phyloP scores from a whole-genome alignment of 345 rosid species.

The Gossypium ekmanianum region DNA sequence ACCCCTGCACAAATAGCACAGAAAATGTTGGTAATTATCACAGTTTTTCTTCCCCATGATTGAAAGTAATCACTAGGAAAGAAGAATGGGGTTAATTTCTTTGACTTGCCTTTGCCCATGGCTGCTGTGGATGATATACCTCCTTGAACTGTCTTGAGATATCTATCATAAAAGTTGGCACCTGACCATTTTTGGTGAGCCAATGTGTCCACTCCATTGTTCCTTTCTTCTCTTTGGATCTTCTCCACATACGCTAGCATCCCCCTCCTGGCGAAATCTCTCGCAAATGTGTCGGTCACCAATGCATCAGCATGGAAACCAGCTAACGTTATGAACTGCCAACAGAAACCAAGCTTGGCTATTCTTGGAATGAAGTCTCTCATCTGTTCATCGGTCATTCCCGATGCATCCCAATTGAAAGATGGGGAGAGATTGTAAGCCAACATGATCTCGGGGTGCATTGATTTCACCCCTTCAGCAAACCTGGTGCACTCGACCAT shows the following conservation, averaged over 20 bases:
- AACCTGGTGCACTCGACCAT: slow-evolving; percentile 70
- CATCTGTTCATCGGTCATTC: slow-evolving; percentile 83
- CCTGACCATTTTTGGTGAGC: slow-evolving; percentile 99
- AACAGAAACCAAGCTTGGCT: slow-evolving; percentile 73
- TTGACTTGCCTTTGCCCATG: slow-evolving; percentile 82
- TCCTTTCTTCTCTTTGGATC: slow-evolving; percentile 96
- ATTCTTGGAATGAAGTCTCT: slow-evolving; percentile 80
- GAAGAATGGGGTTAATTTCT: background rate
- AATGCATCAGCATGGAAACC: slow-evolving; percentile 96
- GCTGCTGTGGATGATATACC: slow-evolving; percentile 98
- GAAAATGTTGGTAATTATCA: background rate
- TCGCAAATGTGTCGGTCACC: slow-evolving; percentile 75
- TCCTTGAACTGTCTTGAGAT: slow-evolving; percentile 88
- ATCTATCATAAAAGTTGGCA: slow-evolving; percentile 83
- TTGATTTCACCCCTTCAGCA: slow-evolving; percentile 65
- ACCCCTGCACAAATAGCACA: slow-evolving; percentile 45
- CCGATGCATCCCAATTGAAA: slow-evolving; percentile 95
- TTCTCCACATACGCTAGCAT: slow-evolving; percentile 95
- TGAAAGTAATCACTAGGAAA: background rate
- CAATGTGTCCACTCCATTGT: slow-evolving; percentile 83
- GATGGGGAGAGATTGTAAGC: slow-evolving; percentile 94
- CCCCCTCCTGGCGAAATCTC: slow-evolving; percentile 76
- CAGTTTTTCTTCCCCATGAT: background rate
- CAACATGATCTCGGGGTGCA: slow-evolving; percentile 72
- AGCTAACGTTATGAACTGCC: slow-evolving; percentile 95